Base-by-base conservation (phyloP, 202 grass and related monocot genomes). In the Carex sylvatica region DNA sequence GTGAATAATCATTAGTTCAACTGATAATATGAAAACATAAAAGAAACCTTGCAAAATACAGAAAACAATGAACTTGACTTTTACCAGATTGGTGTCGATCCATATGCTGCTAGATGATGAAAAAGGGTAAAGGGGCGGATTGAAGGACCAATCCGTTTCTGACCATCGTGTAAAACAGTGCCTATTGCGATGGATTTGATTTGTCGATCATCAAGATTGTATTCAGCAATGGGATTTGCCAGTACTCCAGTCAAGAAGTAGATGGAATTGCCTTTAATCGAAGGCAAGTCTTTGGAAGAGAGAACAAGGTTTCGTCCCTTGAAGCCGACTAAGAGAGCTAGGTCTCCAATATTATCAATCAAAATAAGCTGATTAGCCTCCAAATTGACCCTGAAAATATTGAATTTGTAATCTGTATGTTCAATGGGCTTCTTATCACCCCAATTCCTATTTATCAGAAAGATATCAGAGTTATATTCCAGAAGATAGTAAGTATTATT, bases 231-330 rank as follows among this genome's bases (percentile, higher is more conserved):
- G 59, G 59, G 20, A 61, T 24, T 61, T 61, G 6, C 1, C 6
- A 24, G 19, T 61, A 24, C 1, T 33, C 31, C 31, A 4, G 11
- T 69, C 33, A 23, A 64, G 61, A 19, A 69, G 65, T 69, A 69
- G 31, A 69, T 19, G 65, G 65, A 69, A 16, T 69, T 69, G 65
- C 15, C 3, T 69, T 38, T 38, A n/a, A 69, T 40, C 1, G 65
- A 68, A 68, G 65, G 65, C 65, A 69, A 69, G 65, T 40, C 65
- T 69, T 69, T 40, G 65, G 65, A 69, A 38, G 33, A 69, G 16
- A 69, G 33, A n/a, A 69, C 33, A 69, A 36, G 35, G 35, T 36
- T 69, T 9, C 65, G 15, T 40, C 65, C 65, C 65, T 16, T 69
- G 65, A 7, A 69, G 33, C 65, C 33, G 7, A 69, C 65, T n/a